Conservation (phyloP, 345 rosid species). For the Euphorbia pulcherrima region DNA sequence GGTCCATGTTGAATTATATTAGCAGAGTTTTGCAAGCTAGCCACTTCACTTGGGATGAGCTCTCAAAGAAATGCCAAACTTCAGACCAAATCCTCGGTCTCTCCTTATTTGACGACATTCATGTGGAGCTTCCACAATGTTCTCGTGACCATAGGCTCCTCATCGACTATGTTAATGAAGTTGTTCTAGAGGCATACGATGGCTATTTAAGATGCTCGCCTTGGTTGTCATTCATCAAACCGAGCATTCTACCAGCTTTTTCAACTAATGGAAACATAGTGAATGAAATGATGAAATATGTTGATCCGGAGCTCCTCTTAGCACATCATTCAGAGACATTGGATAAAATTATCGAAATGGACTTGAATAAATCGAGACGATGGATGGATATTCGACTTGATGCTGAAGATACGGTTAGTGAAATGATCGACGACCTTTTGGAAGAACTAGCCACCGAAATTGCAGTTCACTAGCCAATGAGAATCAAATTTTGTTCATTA, state of each 20-base stretch:
- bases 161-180: constrained; percentile 51
- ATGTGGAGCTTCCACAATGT: constrained; percentile 24
- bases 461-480: constrained; percentile 25
- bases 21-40: constrained; percentile 42
- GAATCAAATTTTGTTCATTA: constrained; percentile 3
- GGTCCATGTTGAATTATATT: constrained; percentile 36
- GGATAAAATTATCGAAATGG: constrained; percentile 44
- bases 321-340: constrained; percentile 24
- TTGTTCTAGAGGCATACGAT: constrained; percentile 41
- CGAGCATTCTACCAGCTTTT: constrained; percentile 17
- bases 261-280: constrained; percentile 22
- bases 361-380: constrained; percentile 40
- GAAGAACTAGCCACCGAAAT: constrained; percentile 46
- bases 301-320: constrained; percentile 42
- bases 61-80: constrained; percentile 30
- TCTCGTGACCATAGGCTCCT: constrained; percentile 35
- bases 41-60: constrained; percentile 50
- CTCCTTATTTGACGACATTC: constrained; percentile 37
- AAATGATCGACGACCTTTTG: constrained; percentile 44
- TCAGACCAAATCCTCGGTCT: constrained; percentile 39
- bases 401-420: constrained; percentile 43
- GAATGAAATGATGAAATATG: constrained; percentile 43
- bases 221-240: constrained; percentile 34
- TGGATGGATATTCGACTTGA: constrained; percentile 50
- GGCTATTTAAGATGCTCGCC: constrained; percentile 38